Conservation (phyloP, 768 basidiomycete species). For the Termitomyces sp. region DNA sequence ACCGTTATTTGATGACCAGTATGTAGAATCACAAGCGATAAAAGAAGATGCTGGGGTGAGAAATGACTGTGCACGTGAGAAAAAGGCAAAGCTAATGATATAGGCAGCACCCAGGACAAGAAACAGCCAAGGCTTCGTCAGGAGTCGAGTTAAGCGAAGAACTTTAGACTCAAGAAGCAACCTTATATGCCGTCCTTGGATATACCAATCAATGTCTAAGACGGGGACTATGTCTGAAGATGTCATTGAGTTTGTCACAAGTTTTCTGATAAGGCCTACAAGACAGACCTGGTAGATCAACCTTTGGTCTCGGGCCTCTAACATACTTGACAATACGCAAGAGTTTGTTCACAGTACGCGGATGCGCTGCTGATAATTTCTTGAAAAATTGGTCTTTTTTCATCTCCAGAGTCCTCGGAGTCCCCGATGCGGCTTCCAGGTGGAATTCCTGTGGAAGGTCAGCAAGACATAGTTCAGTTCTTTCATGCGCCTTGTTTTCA, state of each 20-base stretch:
- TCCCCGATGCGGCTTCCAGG: slow-evolving; percentile 8
- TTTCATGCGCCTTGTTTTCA: not conserved
- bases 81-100: slow-evolving; percentile 69
- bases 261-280: not conserved
- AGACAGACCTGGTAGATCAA: slow-evolving; percentile 38
- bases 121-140: slow-evolving; percentile 52
- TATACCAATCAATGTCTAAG: slow-evolving; percentile 42
- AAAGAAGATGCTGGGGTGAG: slow-evolving; percentile 59
- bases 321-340: slow-evolving; percentile 29
- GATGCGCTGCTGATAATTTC: slow-evolving; percentile 14
- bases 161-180: slow-evolving; percentile 52
- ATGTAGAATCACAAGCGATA: slow-evolving; percentile 63
- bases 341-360: slow-evolving; percentile 14
- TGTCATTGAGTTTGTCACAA: slow-evolving; percentile 24
- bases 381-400: slow-evolving; percentile 14
- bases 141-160: slow-evolving; percentile 42
- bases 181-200: slow-evolving; percentile 29
- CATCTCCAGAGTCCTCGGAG: slow-evolving; percentile 9
- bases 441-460: slow-evolving; percentile 9
- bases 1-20: slow-evolving; percentile 62
- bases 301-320: slow-evolving; percentile 58
- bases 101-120: slow-evolving; percentile 52
- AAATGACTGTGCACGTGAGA: slow-evolving; percentile 69
- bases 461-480: slow-evolving; percentile 4
- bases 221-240: slow-evolving; percentile 47